Conservation (phyloP, 805 yeast genomes). For the Barnettozyma sp. region DNA sequence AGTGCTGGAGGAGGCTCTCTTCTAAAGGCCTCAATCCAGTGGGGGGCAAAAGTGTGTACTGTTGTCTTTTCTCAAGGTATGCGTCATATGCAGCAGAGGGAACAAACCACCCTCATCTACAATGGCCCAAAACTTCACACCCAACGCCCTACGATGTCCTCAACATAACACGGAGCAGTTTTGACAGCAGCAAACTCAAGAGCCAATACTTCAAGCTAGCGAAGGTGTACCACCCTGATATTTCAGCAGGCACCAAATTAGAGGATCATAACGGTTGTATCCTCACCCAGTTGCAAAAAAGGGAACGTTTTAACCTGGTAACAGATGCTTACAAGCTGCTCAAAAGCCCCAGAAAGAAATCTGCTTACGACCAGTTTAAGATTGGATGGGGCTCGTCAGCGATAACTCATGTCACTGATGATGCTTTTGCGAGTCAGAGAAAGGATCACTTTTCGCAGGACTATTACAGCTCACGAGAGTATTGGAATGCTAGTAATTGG, state of each 20-base stretch:
- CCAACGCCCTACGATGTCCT: constrained; percentile 75
- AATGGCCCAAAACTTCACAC: constrained; percentile 50
- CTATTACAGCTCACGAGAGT: constrained; percentile 29
- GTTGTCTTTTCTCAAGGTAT: no score
- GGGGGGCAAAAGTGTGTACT: no score
- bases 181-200: constrained; percentile 37
- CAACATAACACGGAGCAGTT: constrained; percentile 30
- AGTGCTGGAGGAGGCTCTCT: no score
- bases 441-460: background rate
- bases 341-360: constrained; percentile 36
- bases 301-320: constrained; percentile 40
- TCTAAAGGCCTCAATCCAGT: no score
- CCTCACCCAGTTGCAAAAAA: constrained; percentile 30
- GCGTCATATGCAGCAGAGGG: no score
- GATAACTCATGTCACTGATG: constrained; percentile 6
- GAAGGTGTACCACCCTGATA: constrained; percentile 80
- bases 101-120: constrained; percentile 16
- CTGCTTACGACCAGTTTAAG: constrained; percentile 40
- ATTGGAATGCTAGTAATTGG: constrained; percentile 62
- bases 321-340: constrained; percentile 55
- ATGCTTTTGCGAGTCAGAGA: constrained; percentile 9
- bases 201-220: constrained; percentile 52
- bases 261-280: constrained; percentile 26
- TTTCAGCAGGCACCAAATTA: constrained; percentile 25
- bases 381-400: constrained; percentile 43